Percentiles rank a stretch among this genome's conserved stretches.
Conservation (phyloP, 2,329 filamentous ascomycete genomes). For the Arthrobotrys musiformis region DNA sequence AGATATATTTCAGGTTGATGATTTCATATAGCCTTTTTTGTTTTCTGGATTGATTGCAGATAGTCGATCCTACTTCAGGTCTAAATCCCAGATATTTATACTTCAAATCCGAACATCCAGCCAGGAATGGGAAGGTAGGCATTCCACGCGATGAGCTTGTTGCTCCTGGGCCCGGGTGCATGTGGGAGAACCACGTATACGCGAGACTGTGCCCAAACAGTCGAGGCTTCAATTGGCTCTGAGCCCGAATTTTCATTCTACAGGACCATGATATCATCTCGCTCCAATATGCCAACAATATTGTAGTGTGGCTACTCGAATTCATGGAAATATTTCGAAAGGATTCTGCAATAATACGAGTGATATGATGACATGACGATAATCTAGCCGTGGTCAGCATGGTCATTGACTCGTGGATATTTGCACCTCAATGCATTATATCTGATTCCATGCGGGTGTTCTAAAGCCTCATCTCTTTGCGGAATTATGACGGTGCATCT, state of each 20-base stretch:
- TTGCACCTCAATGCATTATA: background rate
- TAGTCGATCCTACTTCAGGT: too few species aligned
- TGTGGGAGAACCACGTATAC: too few species aligned
- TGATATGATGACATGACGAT: too few species aligned
- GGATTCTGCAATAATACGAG: background rate
- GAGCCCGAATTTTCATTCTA: background rate
- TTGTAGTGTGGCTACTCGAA: background rate
- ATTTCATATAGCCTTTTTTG: too few species aligned
- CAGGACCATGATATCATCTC: background rate
- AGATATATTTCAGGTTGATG: background rate
- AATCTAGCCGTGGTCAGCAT: background rate
- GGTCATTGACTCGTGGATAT: background rate
- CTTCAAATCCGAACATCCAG: background rate
- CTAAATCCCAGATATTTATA: background rate
- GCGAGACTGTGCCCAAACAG: background rate
- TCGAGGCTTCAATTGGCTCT: background rate
- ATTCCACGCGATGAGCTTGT: too few species aligned
- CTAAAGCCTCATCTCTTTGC: background rate
- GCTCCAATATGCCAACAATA: background rate
- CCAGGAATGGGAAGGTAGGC: too few species aligned
- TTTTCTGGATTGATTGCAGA: too few species aligned
- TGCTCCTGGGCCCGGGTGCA: too few species aligned
- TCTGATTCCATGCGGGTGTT: too few species aligned
- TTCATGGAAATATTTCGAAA: background rate
- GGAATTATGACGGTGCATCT: too few species aligned